phyloP scores from a whole-genome alignment of 331 rosid species.

The Arachis monticola region DNA sequence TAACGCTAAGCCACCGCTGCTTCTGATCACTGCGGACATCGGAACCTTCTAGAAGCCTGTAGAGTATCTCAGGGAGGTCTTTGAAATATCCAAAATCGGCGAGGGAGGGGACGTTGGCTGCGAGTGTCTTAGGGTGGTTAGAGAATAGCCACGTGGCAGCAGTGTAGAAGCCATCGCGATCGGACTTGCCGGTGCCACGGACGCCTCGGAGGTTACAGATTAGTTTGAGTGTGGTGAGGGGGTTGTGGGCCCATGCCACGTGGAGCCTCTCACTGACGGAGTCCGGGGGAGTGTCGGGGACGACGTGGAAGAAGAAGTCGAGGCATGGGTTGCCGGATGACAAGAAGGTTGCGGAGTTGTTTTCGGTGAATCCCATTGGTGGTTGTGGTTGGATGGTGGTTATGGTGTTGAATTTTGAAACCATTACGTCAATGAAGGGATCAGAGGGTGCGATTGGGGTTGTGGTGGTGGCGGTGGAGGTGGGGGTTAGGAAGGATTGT shows the following conservation, averaged over 20 bases:
- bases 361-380: constrained; percentile 52
- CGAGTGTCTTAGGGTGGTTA: constrained; percentile 66
- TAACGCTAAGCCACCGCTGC: constrained; percentile 30
- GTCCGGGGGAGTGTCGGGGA: constrained; percentile 57
- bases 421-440: constrained; percentile 49
- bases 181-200: constrained; percentile 76
- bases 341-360: constrained; percentile 53
- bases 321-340: constrained; percentile 70
- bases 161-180: constrained; percentile 54
- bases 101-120: constrained; percentile 53
- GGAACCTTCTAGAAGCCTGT: constrained; percentile 58
- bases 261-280: constrained; percentile 38
- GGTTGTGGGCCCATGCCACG: constrained; percentile 52
- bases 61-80: constrained; percentile 74
- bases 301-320: constrained; percentile 73
- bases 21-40: constrained; percentile 44
- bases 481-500: neutral
- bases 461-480: neutral
- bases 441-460: constrained; percentile 10
- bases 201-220: constrained; percentile 71
- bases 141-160: constrained; percentile 67
- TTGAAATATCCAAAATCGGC: constrained; percentile 74
- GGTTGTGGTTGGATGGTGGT: neutral
- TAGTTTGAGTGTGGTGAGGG: constrained; percentile 73
- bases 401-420: constrained; percentile 43